Percentiles rank a stretch among this genome's conserved stretches.
Conservation (phyloP, 768 basidiomycete genomes). For the Lentinus tigrinus region DNA sequence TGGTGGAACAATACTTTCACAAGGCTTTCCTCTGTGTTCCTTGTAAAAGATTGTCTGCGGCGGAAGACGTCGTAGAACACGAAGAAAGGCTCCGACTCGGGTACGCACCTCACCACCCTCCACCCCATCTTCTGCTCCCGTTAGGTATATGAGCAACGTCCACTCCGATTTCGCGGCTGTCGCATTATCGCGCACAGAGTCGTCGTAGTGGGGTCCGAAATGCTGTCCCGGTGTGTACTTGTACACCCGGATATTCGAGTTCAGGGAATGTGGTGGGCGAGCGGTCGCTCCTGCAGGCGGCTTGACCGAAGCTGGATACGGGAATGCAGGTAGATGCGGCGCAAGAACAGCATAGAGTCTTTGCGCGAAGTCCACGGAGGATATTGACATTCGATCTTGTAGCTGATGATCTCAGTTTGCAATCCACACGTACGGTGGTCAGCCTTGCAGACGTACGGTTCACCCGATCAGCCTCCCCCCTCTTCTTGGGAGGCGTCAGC, state of each 20-base stretch:
- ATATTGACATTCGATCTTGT: conserved; percentile 61
- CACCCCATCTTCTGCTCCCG: conserved; percentile 70
- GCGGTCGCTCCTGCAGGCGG: conserved; percentile 22
- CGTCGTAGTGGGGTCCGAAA: conserved; percentile 79
- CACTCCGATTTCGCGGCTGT: conserved; percentile 71
- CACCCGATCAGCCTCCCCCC: conserved; percentile 68
- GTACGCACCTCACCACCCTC: conserved; percentile 61
- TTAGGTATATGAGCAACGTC: conserved; percentile 74
- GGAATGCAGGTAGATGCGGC: conserved; percentile 61
- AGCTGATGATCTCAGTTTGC: background rate
- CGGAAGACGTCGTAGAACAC: background rate
- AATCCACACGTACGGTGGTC: background rate
- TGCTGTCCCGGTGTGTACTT: conserved; percentile 62
- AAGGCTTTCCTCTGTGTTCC: conserved; percentile 47
- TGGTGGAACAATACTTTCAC: conserved; percentile 49
- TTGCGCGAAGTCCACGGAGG: conserved; percentile 57
- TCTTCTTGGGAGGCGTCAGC: conserved; percentile 68
- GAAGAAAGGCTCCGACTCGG: background rate
- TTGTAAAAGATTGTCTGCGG: conserved; percentile 69
- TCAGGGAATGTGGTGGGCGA: conserved; percentile 55
- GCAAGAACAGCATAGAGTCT: conserved; percentile 46
- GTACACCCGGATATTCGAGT: conserved; percentile 75
- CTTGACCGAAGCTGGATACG: conserved; percentile 35
- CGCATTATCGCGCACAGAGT: conserved; percentile 56
- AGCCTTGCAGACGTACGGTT: conserved; percentile 47